Base-by-base conservation (phyloP, 352 stramenopile genomes). In the Hyaloperonospora brassicae region DNA sequence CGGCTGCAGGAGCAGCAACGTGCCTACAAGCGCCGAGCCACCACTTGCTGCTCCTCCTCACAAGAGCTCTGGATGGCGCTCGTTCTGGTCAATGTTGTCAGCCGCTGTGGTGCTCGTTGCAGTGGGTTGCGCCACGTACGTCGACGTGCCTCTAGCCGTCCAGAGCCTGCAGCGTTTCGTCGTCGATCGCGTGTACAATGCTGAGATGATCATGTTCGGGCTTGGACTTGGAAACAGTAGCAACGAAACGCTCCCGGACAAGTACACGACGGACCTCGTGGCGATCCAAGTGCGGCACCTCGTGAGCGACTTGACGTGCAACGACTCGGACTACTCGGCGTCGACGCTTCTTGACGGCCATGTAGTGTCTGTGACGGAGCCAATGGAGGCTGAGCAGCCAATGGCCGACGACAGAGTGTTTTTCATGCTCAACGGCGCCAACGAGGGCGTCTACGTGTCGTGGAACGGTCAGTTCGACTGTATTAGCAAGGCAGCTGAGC, bases 391-490 rank as follows among this genome's bases (percentile, higher is more conserved):
- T 2, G 56, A 59, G 2, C 34, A 55, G 23, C 50, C 63, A 9
- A 63, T 64, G 31, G 12, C 23, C 11, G 52, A 64, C 6, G 67
- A 89, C 71, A 70, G 68, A 55, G 53, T 88, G 40, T 93, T 93
- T 52, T 84, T 93, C 65, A 83, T 93, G 73, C 77, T 93, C 58
- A 93, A 93, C 47, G 82, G 82, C 10, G 74, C 61, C 13, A 93
- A 90, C 47, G 72, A 89, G 30, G 82, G 82, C 7, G 50, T 93
- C 46, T 90, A 89, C 64, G 76, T 87, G 45, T 72, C 72, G 5
- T 93, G 78, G 76, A 90, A 88, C 54, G 75, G 81, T 12, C 54
- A 88, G 34, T 88, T 86, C 42, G 66, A 70, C 10, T 90, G 82
- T 48, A 31, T 90, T 14, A 59, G 59, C 1, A 52, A 65, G 22